Evolutionary conservation across 129 eudicot genomes (phyloP), one percentile per base, ranked within the genome.

Genomic region (Kitagawia praeruptora): DNA sequence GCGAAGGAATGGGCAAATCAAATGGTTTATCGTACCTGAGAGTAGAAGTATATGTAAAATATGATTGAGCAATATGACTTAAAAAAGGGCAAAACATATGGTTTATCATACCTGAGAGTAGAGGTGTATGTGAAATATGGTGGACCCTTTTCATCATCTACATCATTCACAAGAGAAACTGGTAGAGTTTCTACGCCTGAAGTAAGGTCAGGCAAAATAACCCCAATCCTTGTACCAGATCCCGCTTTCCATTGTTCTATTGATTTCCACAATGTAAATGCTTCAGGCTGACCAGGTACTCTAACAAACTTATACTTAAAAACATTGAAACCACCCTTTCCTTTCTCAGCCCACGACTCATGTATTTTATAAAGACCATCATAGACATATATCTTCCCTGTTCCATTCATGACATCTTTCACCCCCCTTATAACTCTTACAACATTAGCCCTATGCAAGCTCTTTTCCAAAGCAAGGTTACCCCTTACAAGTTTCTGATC

Each of bases 401-500:
- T 86, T 11, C 83, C 34, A 71, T 79, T 82, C 15, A 69, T 51
- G 25, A 28, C 37, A 81, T 95, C 97, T 74, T 85, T 90, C 28
- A 95, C n/a, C 66, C 98, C 98, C 23, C 98, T 88, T 80, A 95
- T 81, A 13, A 95, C 98, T 70, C 98, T 80, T 8, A 95, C 93
- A 69, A 87, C 97, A 72, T 90, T 95, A 21, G 86, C 90, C 69
- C 92, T 87, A 82, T 92, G 96, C 75, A 90, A 78, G 81, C 96
- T 92, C 89, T 89, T 92, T 69, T 95, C 98, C 41, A 95, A 80
- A 76, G 94, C 98, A 76, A 95, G 90, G 78, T 91, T 95, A 45
- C 98, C 98, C 87, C 98, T 88, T 39, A 88, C 96, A 16, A 95
- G 89, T 63, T 88, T 86, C 83, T 95, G 97, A 79, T 92, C 93